These are phyloP conservation scores for Claviceps monticola DNA, from an alignment of 2,329 filamentous ascomycete genomes.

Conservation along the genomic window DNA sequence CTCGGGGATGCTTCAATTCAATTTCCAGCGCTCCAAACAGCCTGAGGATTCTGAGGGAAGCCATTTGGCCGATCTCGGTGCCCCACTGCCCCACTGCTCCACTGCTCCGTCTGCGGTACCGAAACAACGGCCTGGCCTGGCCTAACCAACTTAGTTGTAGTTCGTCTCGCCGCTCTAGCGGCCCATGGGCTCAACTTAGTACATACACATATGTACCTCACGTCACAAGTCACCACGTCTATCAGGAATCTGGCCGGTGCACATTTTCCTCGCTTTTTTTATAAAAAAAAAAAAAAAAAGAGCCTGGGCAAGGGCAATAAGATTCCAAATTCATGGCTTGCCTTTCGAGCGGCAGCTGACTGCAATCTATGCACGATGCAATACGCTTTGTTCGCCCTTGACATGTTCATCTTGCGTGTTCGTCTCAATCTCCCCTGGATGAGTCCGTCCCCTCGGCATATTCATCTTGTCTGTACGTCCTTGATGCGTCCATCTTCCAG, in stretches of 20 bases:
- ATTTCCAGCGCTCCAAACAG: too few relatives aligned
- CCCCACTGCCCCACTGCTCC: neutral
- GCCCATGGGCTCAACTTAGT: neutral
- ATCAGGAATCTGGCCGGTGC: neutral
- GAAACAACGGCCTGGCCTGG: neutral
- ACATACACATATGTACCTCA: too few relatives aligned
- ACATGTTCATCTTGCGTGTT: neutral
- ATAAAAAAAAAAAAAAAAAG: too few relatives aligned
- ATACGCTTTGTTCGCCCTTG: neutral
- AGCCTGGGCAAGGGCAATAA: neutral
- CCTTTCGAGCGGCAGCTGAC: neutral
- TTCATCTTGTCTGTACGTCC: too few relatives aligned
- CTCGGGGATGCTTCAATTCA: too few relatives aligned
- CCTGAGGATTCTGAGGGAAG: too few relatives aligned
- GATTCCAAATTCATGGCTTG: neutral
- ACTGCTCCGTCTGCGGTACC: neutral
- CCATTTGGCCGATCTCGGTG: slow-evolving; percentile 3
- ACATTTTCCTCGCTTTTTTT: neutral
- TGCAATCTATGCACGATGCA: slow-evolving; percentile 1
- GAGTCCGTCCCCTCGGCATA: too few relatives aligned
- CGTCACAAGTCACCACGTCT: neutral
- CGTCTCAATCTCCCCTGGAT: neutral
- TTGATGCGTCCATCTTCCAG: too few relatives aligned
- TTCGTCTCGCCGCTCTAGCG: neutral
- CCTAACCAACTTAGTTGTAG: too few relatives aligned